Evolutionary conservation across 2,329 filamentous ascomycete species (phyloP), one percentile per base, ranked within the genome.

Genomic region (Neophaeococcomyces aloes): DNA sequence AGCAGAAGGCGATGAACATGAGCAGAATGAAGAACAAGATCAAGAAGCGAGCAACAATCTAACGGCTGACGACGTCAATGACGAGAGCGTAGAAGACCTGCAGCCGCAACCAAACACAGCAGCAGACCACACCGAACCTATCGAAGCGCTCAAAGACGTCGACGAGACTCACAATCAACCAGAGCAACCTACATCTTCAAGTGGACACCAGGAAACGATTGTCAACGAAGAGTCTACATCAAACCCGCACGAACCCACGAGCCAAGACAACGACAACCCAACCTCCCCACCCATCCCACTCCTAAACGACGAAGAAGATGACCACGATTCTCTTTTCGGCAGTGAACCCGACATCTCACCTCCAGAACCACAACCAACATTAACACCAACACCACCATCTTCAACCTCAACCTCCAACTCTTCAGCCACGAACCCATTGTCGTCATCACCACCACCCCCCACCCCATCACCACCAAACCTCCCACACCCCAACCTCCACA

Each of bases 321-420:
- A 18, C 17, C 41, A 48, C 27, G 18, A 31, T 17, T 40, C 45
- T 18, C 27, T 43, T 7, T 50, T 49, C 17, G 45, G 47, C 19
- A n/a, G 17, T 6, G 35, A 38, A 19, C 21, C 35, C 10, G 35
- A 23, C 23, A 6, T 27, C 23, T 10, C 5, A 27, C 7, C 17
- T 14, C 25, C 19, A n/a, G n/a, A n/a, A n/a, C n/a, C n/a, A n/a
- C n/a, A n/a, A n/a, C n/a, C n/a, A 7, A 23, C 35, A 7, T 19
- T 27, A n/a, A 13, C 17, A 6, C 7, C 11, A 19, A 25, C 18
- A n/a, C 35, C 35, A 23, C 35, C 35, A 38, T 7, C 18, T 6
- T n/a, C 18, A 8, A 13, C 19, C 18, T 34, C 31, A 15, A 19
- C 5, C 33, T 35, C 33, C 15, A 15, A 35, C n/a, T n/a, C n/a